phyloP scores from a whole-genome alignment of 768 basidiomycete genomes.

The Leccinum uliginosum region DNA sequence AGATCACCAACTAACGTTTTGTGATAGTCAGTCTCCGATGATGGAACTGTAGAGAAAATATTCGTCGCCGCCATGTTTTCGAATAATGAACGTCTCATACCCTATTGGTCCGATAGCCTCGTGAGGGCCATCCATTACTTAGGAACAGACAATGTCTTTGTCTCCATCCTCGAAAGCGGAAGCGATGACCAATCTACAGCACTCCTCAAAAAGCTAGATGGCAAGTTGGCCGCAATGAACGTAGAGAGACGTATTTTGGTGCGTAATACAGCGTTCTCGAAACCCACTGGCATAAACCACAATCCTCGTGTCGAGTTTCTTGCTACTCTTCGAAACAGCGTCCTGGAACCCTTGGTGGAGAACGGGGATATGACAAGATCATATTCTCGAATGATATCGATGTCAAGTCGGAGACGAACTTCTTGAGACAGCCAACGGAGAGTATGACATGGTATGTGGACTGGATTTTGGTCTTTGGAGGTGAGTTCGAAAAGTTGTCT shows the following conservation, averaged over 20 bases:
- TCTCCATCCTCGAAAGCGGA: slow-evolving; percentile 38
- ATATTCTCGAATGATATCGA: slow-evolving; percentile 41
- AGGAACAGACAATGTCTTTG: slow-evolving; percentile 39
- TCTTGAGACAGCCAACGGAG: slow-evolving; percentile 33
- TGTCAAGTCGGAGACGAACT: slow-evolving; percentile 40
- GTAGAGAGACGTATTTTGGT: slow-evolving; percentile 15
- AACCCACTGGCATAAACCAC: not conserved
- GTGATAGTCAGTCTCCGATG: not conserved
- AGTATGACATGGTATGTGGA: slow-evolving; percentile 42
- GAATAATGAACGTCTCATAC: slow-evolving; percentile 35
- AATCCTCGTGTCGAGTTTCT: slow-evolving; percentile 5
- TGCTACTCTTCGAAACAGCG: slow-evolving; percentile 35
- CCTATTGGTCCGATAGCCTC: slow-evolving; percentile 36
- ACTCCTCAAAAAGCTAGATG: slow-evolving; percentile 8
- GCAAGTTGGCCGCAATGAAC: slow-evolving; percentile 4
- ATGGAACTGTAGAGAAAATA: slow-evolving; percentile 7
- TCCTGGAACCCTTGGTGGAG: slow-evolving; percentile 36
- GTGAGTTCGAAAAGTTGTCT: slow-evolving; percentile 19
- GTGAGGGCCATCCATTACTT: slow-evolving; percentile 34
- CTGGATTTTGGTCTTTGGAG: slow-evolving; percentile 35
- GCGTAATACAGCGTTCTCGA: slow-evolving; percentile 1
- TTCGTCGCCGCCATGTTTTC: slow-evolving; percentile 34
- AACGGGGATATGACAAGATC: slow-evolving; percentile 35
- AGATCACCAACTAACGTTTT: too few species aligned
- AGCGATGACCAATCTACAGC: slow-evolving; percentile 16